Evolutionary conservation across 331 rosid genomes (phyloP), one percentile per base, ranked within the genome.

Genomic region (Stylosanthes scabra): DNA sequence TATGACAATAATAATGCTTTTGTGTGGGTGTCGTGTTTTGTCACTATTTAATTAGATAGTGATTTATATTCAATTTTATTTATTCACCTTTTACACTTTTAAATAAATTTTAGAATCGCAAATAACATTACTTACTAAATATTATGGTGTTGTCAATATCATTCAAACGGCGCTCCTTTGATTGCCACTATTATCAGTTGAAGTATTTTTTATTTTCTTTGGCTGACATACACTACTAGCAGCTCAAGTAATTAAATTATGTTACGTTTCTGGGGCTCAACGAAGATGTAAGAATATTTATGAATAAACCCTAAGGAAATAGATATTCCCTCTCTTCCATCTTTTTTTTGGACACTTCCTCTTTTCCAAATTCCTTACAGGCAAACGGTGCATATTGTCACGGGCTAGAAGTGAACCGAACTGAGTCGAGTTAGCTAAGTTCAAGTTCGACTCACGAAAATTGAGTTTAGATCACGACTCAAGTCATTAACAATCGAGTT

Each of bases 151-250:
- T 41, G 61, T 34, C 49, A 9, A 29, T 40, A 54, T 65, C 15
- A 10, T 79, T 78, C 64, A 25, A 20, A 40, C 25, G 20, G 14
- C 81, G 6, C 63, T 34, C 10, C 37, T 60, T 60, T 60, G 27
- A 31, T 34, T 60, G 66, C 42, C 45, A 34, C n/a, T 34, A 20
- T 55, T 55, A 8, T 56, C 1, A 56, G 8, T 54, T 15, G 29
- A 16, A n/a, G n/a, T n/a, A n/a, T n/a, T 3, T 37, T 71, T 49
- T 46, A 27, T 66, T 70, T 71, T 49, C 1, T 10, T 66, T 62
- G 56, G 61, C 20, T 74, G 8, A 29, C 34, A 29, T 29, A 29
- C 34, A 58, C 15, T n/a, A 29, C 70, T 55, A 40, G 37, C 9
- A 39, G 15, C 27, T 44, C 56, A 57, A 10, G 8, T 28, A 6